Conservation (phyloP, 169 alveolate genomes). For the Plasmodium gaboni region DNA sequence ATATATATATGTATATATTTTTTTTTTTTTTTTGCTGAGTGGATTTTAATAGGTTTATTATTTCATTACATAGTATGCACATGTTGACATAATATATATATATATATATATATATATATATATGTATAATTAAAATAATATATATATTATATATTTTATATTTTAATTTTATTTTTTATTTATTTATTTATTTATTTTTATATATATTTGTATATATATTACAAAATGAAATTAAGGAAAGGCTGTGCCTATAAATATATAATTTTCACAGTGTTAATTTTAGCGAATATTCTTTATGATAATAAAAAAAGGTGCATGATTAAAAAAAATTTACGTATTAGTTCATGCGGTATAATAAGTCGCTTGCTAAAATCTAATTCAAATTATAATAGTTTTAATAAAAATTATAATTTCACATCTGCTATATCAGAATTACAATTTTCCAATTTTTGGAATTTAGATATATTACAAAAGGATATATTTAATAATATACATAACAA, state of each 20-base stretch:
- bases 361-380: constrained; percentile 49
- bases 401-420: constrained; percentile 6
- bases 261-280: constrained; percentile 32
- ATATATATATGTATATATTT: no score
- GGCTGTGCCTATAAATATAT: constrained; percentile 7
- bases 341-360: constrained; percentile 39
- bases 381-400: constrained; percentile 14
- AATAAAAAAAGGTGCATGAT: constrained; percentile 68
- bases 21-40: no score
- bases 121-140: neutral
- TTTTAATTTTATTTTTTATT: constrained; percentile 5
- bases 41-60: no score
- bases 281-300: constrained; percentile 17
- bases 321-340: constrained; percentile 38
- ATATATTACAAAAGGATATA: constrained; percentile 26
- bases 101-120: constrained; percentile 2
- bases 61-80: no score
- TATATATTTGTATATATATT: neutral
- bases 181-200: constrained; percentile 17
- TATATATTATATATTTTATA: neutral
- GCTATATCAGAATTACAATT: constrained; percentile 9
- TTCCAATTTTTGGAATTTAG: constrained; percentile 23
- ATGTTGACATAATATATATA: neutral
- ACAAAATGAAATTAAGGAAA: constrained; percentile 41
- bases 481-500: constrained; percentile 5